Evolutionary conservation across 805 yeast species (phyloP), one percentile per base, ranked within the genome.

Genomic region (Metschnikowia continentalis): DNA sequence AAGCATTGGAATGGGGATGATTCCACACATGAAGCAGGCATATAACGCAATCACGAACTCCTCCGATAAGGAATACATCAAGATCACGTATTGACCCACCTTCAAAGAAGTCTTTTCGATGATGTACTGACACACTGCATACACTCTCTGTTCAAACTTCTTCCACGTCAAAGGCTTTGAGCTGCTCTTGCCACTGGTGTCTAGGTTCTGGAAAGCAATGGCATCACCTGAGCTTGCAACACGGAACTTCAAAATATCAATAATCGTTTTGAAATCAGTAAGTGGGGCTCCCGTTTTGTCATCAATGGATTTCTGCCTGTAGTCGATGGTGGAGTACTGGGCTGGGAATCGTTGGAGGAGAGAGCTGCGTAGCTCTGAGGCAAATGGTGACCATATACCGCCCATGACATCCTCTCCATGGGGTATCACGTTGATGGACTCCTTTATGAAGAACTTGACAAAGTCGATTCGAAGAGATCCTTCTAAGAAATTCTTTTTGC

Each of bases 21-120:
- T 51, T 7, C 97, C 96, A 48, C 90, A 79, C 50, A 85, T 69
- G 65, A 92, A 79, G 64, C 98, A 92, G 0, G 99, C 97, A 66
- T 84, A 82, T 1, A 90, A 74, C 2, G 96, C 89, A 30, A 89
- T 81, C 5, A 86, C 81, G 61, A 81, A 92, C 54, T 94, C 98
- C 51, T 91, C 96, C 1, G 90, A 82, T 42, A 92, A 79, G 0
- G 96, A 86, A 64, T 89, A 90, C 84, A 90, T 84, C 60, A 94
- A 70, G 3, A 90, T 76, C 3, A 90, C 92, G 55, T 77, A 73
- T 48, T 86, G 88, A 0, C 96, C 96, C 2, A 87, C 75, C 48
- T 70, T 76, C 42, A 89, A 63, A 2, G 77, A 72, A 1, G 82
- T 78, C 66, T 88, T 91, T 41, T 80, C 86, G 35, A 84, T 72